Evolutionary conservation across 2,329 filamentous ascomycete species (phyloP), one percentile per base, ranked within the genome.

Genomic region (Parastagonospora avenae): DNA sequence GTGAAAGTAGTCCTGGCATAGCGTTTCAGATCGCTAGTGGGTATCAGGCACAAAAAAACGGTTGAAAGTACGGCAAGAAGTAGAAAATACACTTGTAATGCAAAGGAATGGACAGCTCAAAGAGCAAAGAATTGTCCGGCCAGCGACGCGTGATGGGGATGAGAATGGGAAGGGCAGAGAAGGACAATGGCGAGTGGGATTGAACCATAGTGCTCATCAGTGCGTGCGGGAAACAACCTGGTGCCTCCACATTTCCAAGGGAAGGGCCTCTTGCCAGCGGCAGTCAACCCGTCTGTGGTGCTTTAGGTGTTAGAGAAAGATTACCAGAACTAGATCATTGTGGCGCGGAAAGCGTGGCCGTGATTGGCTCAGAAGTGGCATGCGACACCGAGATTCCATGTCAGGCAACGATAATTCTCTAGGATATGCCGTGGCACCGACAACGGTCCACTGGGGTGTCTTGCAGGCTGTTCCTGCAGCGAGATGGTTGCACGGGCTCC

Each of bases 41-140:
- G 64, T 71, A 63, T 70, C 66, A 69, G 55, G 55, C 57, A 44
- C 50, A 36, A 60, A 56, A 62, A 52, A 54, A 52, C 47, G 46
- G 56, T 57, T 46, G 51, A 62, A 63, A 51, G 56, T 66, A 53
- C 44, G 60, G 58, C 49, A 40, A 52, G 45, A 58, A 62, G 42
- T 24, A 57, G 45, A 60, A 57, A 48, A 55, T 47, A 42, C 31
- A 48, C 45, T 47, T 53, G 41, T 50, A 28, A 32, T 12, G 52
- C 45, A 62, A 75, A 75, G 67, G 73, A 75, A 63, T 67, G 73
- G 73, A 75, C 72, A 64, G 73, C 72, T 69, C 66, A 55, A 56
- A 67, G 71, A 73, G 66, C 71, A 68, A 72, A 64, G 52, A 45
- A 49, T 42, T 53, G 55, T 49, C 55, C 50, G 59, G 51, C 53